Percentiles rank a stretch among this genome's conserved stretches.
phyloP scores from a whole-genome alignment of 257 asterid species.

The Solanum clarkiae region DNA sequence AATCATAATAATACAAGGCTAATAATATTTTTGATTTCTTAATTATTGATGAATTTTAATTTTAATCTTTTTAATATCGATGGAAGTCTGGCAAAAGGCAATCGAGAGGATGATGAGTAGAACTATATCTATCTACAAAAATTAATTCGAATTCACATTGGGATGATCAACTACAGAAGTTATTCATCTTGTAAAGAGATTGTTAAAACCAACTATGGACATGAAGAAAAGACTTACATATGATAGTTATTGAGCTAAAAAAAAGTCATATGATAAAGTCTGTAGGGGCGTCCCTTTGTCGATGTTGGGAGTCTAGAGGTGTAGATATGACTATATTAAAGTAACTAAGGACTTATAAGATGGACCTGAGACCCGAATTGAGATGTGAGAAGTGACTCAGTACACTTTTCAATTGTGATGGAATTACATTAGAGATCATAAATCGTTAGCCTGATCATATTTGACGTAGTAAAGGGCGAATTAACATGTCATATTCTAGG shows the following conservation, averaged over 20 bases:
- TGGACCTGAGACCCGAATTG: background rate
- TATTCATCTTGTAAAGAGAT: background rate
- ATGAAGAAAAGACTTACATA: fast-evolving
- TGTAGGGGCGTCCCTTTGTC: background rate
- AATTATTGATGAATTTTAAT: background rate
- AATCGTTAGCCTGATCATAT: background rate
- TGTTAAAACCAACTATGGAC: background rate
- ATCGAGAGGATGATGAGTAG: background rate
- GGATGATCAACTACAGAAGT: background rate
- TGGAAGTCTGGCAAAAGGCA: background rate
- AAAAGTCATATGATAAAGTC: background rate
- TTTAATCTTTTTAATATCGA: background rate
- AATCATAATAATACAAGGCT: background rate
- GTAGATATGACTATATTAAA: background rate
- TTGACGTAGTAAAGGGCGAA: background rate
- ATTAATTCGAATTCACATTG: background rate
- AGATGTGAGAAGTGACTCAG: background rate
- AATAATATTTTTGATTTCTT: background rate
- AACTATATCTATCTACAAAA: background rate
- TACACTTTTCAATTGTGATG: background rate
- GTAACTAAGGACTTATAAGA: background rate
- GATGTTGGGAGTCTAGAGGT: background rate
- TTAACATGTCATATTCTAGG: background rate
- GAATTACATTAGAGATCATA: background rate
- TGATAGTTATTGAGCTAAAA: background rate